Evolutionary conservation across 2,329 filamentous ascomycete species (phyloP).

Genomic region (Sporothrix variecibatus): DNA sequence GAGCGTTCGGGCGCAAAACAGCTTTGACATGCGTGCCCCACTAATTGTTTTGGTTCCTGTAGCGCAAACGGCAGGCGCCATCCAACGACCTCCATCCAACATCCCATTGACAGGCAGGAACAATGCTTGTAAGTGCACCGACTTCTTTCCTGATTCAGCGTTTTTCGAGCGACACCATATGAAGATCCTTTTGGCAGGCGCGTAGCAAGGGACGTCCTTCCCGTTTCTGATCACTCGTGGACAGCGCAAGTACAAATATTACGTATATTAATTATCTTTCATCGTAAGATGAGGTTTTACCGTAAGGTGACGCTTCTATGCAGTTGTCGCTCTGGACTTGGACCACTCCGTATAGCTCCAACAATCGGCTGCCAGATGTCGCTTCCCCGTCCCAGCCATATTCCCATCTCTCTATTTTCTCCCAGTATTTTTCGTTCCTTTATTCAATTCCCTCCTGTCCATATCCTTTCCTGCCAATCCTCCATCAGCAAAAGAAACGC

Average conservation of each 20-base stretch:
- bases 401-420: slow-evolving; percentile 10
- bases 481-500: neutral
- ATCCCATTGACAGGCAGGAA: slow-evolving; percentile 7
- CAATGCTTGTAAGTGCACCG: slow-evolving; percentile 3
- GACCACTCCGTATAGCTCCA: neutral
- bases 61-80: slow-evolving; percentile 16
- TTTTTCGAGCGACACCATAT: neutral
- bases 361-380: neutral
- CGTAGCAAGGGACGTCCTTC: neutral
- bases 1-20: neutral
- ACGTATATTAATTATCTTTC: neutral
- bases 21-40: neutral
- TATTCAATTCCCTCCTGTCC: slow-evolving; percentile 4
- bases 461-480: neutral
- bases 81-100: neutral
- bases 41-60: neutral
- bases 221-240: neutral
- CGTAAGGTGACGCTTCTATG: slow-evolving; percentile 22
- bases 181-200: neutral
- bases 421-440: neutral
- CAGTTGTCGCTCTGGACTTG: neutral
- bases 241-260: neutral
- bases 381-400: neutral
- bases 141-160: neutral
- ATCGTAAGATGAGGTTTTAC: neutral